A percentile compares a stretch with the other conserved stretches of the same genome.
These are phyloP conservation scores for Solanum verrucosum DNA, from an alignment of 257 asterid genomes.

Conservation along the genomic window DNA sequence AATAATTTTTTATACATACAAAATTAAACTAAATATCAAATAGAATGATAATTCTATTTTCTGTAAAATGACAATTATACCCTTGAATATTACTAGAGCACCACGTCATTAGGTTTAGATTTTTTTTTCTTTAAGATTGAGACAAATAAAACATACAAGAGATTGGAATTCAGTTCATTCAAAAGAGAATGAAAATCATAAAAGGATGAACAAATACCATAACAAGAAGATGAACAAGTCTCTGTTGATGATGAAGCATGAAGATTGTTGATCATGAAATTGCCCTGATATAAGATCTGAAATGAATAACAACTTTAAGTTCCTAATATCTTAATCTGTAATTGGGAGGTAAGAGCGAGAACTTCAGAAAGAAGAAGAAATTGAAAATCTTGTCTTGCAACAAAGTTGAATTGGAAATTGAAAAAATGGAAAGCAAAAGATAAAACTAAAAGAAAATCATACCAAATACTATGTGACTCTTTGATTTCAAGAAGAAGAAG, in stretches of 20 bases:
- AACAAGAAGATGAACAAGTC: not conserved
- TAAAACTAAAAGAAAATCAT: not conserved
- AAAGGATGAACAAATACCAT: not conserved
- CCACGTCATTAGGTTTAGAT: no score
- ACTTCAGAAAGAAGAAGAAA: not conserved
- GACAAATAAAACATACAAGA: not conserved
- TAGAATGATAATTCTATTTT: no score
- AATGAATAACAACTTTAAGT: not conserved
- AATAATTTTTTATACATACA: no score
- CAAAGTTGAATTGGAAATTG: not conserved
- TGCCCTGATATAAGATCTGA: not conserved
- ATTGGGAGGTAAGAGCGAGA: not conserved
- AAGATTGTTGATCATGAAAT: no score
- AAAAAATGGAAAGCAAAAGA: not conserved
- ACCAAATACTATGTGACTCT: not conserved
- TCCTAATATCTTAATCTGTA: no score
- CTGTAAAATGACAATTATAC: no score
- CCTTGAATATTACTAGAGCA: not conserved
- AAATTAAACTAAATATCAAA: no score
- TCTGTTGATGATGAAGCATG: not conserved
- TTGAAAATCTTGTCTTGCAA: no score
- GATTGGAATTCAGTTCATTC: not conserved
- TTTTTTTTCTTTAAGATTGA: not conserved
- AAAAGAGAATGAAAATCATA: not conserved
- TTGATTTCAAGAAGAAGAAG: not conserved